phyloP scores from a whole-genome alignment of 352 stramenopile genomes.

The Phytophthora rubi region DNA sequence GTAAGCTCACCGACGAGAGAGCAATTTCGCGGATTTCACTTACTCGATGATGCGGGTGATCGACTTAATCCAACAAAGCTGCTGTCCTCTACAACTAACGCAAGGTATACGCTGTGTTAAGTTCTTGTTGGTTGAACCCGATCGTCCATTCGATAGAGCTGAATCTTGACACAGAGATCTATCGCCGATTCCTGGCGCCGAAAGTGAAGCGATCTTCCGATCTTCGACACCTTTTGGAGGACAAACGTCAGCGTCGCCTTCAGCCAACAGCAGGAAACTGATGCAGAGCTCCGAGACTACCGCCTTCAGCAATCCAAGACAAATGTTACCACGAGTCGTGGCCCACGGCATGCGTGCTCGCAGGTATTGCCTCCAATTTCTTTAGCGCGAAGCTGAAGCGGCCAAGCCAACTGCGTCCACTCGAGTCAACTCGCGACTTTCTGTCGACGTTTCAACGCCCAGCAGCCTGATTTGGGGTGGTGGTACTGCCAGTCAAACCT shows the following conservation, averaged over 20 bases:
- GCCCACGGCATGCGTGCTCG: background rate
- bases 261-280: background rate
- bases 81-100: no score
- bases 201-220: background rate
- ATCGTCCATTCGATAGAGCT: background rate
- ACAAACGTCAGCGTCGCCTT: background rate
- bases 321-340: background rate
- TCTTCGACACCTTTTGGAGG: background rate
- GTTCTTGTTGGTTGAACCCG: no score
- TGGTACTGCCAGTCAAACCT: background rate
- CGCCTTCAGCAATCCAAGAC: no score
- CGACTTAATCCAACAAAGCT: no score
- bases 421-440: constrained; percentile 6
- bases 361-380: constrained; percentile 1
- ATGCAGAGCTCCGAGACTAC: background rate
- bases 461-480: constrained; percentile 4
- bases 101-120: no score
- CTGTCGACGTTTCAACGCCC: constrained; percentile 10
- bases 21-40: no score
- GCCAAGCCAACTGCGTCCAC: background rate
- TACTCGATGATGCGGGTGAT: no score
- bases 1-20: no score
- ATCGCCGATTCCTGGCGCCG: background rate
- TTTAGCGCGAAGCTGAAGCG: constrained; percentile 4
- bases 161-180: background rate